phyloP scores from a whole-genome alignment of 176 grass and related monocot genomes.

The Coix lacrymajobi region DNA sequence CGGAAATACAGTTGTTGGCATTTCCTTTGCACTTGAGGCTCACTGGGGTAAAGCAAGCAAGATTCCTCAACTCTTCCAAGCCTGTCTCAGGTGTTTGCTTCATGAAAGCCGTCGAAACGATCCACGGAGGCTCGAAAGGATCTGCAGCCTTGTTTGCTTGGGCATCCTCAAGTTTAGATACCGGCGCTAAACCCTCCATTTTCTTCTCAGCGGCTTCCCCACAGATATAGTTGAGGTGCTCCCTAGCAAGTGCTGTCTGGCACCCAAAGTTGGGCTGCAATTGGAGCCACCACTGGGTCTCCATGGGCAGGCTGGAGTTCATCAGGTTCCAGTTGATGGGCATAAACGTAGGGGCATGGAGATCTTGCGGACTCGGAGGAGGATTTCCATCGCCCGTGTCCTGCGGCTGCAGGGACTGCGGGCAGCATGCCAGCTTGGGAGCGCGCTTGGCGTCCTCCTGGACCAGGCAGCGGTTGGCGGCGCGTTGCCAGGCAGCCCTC shows the following conservation, averaged over 20 bases:
- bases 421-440: conserved; percentile 65
- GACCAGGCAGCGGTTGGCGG: conserved; percentile 75
- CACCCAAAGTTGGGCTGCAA: conserved; percentile 71
- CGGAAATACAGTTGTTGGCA: conserved; percentile 16
- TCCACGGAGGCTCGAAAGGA: conserved; percentile 36
- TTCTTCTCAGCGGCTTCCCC: conserved; percentile 24
- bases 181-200: neutral
- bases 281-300: conserved; percentile 85
- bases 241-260: conserved; percentile 42
- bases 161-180: conserved; percentile 28
- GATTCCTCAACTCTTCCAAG: conserved; percentile 24
- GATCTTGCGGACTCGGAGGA: conserved; percentile 29
- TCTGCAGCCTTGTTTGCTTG: conserved; percentile 17
- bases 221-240: conserved; percentile 35
- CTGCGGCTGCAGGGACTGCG: conserved; percentile 26
- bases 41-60: conserved; percentile 3
- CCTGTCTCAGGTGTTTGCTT: conserved; percentile 40
- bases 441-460: conserved; percentile 95
- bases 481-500: conserved; percentile 88
- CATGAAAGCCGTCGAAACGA: conserved; percentile 40
- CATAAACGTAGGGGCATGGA: conserved; percentile 42
- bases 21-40: conserved; percentile 40
- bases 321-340: conserved; percentile 63
- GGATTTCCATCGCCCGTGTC: conserved; percentile 22
- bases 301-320: conserved; percentile 46